A percentile compares a stretch with the other conserved stretches of the same genome.
Evolutionary conservation across 108 stramenopile species (phyloP).

Genomic region (Aurantiochytrium sp.): DNA sequence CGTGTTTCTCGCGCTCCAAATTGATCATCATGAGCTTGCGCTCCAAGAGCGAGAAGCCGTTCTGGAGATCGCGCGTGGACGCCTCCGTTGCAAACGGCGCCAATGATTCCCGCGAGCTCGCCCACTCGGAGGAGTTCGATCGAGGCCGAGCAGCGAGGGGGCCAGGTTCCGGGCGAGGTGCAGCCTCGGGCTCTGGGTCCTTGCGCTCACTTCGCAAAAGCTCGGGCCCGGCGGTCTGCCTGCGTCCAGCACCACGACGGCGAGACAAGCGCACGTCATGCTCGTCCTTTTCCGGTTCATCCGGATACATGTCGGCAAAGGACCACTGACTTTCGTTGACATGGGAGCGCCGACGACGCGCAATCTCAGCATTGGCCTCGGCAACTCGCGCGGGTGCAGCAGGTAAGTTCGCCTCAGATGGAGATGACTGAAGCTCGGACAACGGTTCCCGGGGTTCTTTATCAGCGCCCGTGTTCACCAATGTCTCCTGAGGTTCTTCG

Average conservation of each 20-base stretch:
- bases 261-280: not conserved
- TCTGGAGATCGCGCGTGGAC: not conserved
- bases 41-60: not conserved
- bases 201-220: not conserved
- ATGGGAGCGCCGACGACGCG: not conserved
- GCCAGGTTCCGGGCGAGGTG: not conserved
- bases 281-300: not conserved
- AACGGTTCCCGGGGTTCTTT: too few relatives aligned
- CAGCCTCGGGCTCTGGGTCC: not conserved
- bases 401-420: not conserved
- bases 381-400: not conserved
- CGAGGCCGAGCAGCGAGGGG: not conserved
- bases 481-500: too few relatives aligned
- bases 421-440: too few relatives aligned
- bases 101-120: not conserved
- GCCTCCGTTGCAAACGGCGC: not conserved
- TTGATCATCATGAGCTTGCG: conserved; percentile 11
- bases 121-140: not conserved
- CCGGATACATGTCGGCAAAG: not conserved
- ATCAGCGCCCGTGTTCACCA: too few relatives aligned
- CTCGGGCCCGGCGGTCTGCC: not conserved
- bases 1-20: not conserved
- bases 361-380: not conserved
- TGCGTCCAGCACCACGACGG: not conserved
- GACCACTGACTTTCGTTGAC: not conserved